Base-by-base conservation (phyloP, 2,329 filamentous ascomycete species). In the Fulvia fulva region DNA sequence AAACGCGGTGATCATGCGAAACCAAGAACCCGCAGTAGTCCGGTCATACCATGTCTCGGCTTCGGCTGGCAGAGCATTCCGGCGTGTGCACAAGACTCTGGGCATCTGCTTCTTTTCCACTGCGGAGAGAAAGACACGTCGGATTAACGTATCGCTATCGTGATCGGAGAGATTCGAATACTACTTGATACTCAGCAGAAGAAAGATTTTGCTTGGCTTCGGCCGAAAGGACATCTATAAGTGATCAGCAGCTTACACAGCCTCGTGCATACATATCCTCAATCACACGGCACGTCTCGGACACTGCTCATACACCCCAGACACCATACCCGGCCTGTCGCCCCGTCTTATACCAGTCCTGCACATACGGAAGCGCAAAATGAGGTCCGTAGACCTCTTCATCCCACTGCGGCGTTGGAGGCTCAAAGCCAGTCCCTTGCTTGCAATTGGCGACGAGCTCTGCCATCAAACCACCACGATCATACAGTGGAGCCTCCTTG, bases 361-460 rank as follows among this genome's bases (percentile, higher is more conserved):
- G 58, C 14, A 68, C 64, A 58, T 67, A 67, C 12, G 59, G 60
- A 55, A 67, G 51, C n/a, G 65, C 66, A 11, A 64, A 59, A 55
- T 67, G 65, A 34, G 65, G 64, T 8, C 64, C 66, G 53, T 68
- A 68, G 11, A 68, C 49, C 43, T 67, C 64, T 34, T 66, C 63
- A 16, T 64, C 56, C 66, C 65, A 67, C 34, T 68, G 65, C 37
- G 65, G 63, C 22, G 37, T 60, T 14, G 65, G 66, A 22, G 59
- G 37, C 32, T 63, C 60, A 25, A 67, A 65, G 21, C 66, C 66
- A 21, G 65, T 66, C 51, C 65, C 66, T 47, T 56, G 60, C 30
- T 62, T 63, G 46, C 65, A 66, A 2, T 45, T 56, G 25, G 56
- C 58, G n/a, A 65, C 61, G 32, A 67, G 55, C 57, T 68, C 64